These are phyloP conservation scores for Trametes coccinea DNA, from an alignment of 768 basidiomycete species.

Conservation along the genomic window DNA sequence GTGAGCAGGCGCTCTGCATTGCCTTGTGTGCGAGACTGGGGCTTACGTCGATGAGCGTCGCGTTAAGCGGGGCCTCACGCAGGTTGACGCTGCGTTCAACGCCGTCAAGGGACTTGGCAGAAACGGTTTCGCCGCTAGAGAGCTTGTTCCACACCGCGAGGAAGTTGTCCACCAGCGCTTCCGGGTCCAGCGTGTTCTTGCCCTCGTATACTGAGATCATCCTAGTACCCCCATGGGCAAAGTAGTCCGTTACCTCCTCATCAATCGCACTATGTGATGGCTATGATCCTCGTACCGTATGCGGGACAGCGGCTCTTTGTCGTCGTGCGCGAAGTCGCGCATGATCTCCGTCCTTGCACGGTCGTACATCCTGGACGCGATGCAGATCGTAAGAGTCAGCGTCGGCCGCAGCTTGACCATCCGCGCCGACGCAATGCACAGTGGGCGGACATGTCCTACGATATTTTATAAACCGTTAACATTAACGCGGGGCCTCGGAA, in stretches of 20 bases:
- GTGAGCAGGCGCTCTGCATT: background rate
- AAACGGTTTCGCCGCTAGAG: background rate
- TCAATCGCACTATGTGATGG: background rate
- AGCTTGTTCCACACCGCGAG: background rate
- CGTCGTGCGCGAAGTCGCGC: background rate
- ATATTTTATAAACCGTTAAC: background rate
- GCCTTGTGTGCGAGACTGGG: background rate
- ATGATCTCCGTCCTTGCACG: background rate
- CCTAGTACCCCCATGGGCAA: background rate
- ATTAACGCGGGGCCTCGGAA: background rate
- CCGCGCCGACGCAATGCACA: background rate
- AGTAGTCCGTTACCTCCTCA: background rate
- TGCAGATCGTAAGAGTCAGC: background rate
- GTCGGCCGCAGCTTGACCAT: background rate
- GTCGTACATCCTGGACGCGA: background rate
- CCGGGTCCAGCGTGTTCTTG: background rate
- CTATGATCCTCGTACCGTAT: background rate
- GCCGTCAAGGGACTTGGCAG: background rate
- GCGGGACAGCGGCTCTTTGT: background rate
- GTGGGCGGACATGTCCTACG: background rate
- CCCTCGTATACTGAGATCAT: background rate
- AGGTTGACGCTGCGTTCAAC: background rate
- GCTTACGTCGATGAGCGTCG: background rate
- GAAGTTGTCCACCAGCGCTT: background rate
- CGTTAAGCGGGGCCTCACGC: background rate